Conservation (phyloP, 2,329 filamentous ascomycete species). For the Coleophoma eucalyptorum region DNA sequence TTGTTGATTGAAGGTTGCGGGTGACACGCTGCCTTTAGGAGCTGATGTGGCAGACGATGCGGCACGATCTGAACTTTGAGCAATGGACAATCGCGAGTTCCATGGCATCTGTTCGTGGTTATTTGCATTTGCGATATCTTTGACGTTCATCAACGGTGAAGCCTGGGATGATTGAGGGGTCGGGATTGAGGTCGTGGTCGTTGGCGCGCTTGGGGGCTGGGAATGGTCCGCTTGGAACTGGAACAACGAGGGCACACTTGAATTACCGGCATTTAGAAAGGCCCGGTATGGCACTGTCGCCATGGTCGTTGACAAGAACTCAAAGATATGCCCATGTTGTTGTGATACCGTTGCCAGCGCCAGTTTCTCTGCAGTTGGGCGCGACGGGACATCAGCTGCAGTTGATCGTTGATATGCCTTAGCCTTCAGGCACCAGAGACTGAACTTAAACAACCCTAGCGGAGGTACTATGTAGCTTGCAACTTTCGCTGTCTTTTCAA, state of each 20-base stretch:
- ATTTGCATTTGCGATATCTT: not conserved
- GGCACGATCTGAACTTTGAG: not conserved
- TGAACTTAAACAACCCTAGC: too few species aligned
- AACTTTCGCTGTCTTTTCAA: too few species aligned
- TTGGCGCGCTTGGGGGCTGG: conserved; percentile 12
- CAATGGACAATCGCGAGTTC: not conserved
- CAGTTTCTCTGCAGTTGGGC: too few species aligned
- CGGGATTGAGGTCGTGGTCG: conserved; percentile 11
- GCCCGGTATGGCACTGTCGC: conserved; percentile 17
- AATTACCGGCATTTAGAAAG: conserved; percentile 13
- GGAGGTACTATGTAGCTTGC: too few species aligned
- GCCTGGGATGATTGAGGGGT: conserved; percentile 4
- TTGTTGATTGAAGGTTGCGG: conserved; percentile 39
- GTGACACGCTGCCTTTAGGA: too few species aligned
- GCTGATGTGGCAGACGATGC: too few species aligned
- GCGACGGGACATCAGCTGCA: too few species aligned
- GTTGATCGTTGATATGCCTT: too few species aligned
- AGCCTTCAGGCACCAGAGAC: too few species aligned
- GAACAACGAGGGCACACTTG: conserved; percentile 11
- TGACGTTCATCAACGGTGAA: not conserved
- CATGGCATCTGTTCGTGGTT: conserved; percentile 10
- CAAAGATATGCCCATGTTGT: conserved; percentile 20
- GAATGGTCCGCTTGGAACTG: conserved; percentile 18
- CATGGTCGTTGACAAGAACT: conserved; percentile 14
- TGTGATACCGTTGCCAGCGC: conserved; percentile 5